Base-by-base conservation (phyloP, 1,284 basidiomycete species). In the Tremellales sp. region DNA sequence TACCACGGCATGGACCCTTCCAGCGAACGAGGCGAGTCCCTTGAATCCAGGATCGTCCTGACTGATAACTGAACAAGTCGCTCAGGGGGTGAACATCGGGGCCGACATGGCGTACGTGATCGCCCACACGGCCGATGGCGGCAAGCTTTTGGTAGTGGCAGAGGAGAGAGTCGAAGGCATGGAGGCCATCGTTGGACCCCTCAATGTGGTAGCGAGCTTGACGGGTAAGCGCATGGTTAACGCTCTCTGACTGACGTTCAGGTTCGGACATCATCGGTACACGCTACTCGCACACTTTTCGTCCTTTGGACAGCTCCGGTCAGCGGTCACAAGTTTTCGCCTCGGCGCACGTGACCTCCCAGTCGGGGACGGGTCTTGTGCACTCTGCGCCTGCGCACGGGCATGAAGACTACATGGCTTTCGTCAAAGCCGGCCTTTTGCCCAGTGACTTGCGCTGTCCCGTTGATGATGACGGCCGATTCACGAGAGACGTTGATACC, bases 351-450 rank as follows among this genome's bases (percentile, higher is more conserved):
- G 94, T 99, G 15, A 92, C 87, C 0, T 76, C 86, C 0, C 81
- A 85, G 17, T 87, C 91, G 11, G 94, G 96, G n/a, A 97, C 94
- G 1, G 94, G 94, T 29, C 80, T 97, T 1, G 96, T 99, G 0
- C 94, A 98, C 67, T 89, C 86, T 54, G 94, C 94, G 0, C 93
- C 94, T 4, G 92, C 90, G 0, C 96, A 98, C 61, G 94, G 94
- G 25, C 80, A 83, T 12, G 94, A 99, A 58, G 96, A 99, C 70
- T 97, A 97, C 65, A 78, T 81, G 21, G 79, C 82, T 2, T 89
- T 88, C 74, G 80, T 78, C 1, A 51, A 62, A 0, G 55, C 64
- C 7, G 62, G 61, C 1, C 31, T 61, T 11, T 46, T 47, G 55
- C 74, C 24, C 71, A 80, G 46, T 27, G 57, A 58, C 15, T 55